Conservation (phyloP, 495 filamentous ascomycete genomes). For the Xeromyces bisporus region DNA sequence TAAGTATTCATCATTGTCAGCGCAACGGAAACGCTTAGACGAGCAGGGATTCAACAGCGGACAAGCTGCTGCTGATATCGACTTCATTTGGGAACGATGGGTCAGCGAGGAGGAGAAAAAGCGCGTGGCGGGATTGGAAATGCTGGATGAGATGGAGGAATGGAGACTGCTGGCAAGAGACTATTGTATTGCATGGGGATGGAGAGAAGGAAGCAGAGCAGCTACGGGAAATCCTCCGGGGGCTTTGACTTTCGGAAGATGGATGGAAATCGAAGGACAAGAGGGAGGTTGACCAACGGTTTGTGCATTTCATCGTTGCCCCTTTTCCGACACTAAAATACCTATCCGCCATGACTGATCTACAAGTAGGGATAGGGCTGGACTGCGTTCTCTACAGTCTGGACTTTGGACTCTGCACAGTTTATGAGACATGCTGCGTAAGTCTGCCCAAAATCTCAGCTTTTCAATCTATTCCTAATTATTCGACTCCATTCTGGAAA, state of each 20-base stretch:
- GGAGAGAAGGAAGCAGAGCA: slow-evolving; percentile 31
- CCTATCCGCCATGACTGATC: no score
- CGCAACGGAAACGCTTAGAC: slow-evolving; percentile 48
- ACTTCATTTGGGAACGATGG: slow-evolving; percentile 63
- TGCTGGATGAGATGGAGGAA: slow-evolving; percentile 92
- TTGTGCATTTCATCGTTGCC: no score
- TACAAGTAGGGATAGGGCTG: no score
- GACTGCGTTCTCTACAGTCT: no score
- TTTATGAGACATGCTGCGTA: no score
- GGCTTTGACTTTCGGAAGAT: slow-evolving; percentile 17
- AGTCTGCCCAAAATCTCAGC: no score
- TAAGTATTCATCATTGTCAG: slow-evolving; percentile 43
- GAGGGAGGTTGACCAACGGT: no score
- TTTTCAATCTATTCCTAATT: no score
- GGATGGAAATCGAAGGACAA: slow-evolving; percentile 19
- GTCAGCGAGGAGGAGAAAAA: slow-evolving; percentile 56
- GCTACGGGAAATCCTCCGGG: slow-evolving; percentile 1
- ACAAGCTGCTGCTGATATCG: slow-evolving; percentile 47
- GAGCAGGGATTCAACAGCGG: slow-evolving; percentile 41
- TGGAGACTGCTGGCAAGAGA: slow-evolving; percentile 76
- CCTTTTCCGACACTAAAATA: no score
- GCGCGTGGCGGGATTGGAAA: slow-evolving; percentile 61
- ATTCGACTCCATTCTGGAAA: no score
- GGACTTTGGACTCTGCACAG: no score
- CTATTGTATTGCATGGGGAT: slow-evolving; percentile 82